Conservation (phyloP, 345 rosid genomes). For the Angophora floribunda region DNA sequence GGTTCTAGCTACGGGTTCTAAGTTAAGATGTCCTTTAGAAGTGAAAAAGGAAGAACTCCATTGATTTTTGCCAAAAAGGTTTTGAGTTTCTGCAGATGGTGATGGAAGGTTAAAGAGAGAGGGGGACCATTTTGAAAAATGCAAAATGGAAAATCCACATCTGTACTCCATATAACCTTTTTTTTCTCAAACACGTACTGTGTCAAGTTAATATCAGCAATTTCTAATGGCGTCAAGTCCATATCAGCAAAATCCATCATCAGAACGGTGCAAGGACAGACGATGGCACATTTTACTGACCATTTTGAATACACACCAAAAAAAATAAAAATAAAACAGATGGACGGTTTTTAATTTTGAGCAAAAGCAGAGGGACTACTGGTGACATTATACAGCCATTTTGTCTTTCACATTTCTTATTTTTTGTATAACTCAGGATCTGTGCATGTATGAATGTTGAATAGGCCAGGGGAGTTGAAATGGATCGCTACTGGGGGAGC, state of each 20-base stretch:
- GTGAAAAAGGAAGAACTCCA: neutral
- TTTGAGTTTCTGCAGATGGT: neutral
- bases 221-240: too few species aligned
- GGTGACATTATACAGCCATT: neutral
- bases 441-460: neutral
- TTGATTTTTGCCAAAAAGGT: neutral
- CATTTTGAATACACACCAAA: neutral
- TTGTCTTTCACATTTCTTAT: neutral
- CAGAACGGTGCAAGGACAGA: too few species aligned
- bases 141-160: neutral
- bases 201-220: too few species aligned
- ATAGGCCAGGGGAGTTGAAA: conserved; percentile 93
- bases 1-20: neutral
- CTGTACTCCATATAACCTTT: neutral
- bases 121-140: neutral
- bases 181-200: too few species aligned
- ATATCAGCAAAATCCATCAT: too few species aligned
- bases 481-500: conserved; percentile 29
- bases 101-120: neutral
- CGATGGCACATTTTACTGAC: too few species aligned
- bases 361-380: neutral
- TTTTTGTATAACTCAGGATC: neutral
- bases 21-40: neutral
- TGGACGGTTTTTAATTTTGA: neutral
- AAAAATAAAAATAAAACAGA: neutral